These are phyloP conservation scores for Grosmannia penicillata DNA, from an alignment of 2,329 filamentous ascomycete genomes.

Conservation along the genomic window DNA sequence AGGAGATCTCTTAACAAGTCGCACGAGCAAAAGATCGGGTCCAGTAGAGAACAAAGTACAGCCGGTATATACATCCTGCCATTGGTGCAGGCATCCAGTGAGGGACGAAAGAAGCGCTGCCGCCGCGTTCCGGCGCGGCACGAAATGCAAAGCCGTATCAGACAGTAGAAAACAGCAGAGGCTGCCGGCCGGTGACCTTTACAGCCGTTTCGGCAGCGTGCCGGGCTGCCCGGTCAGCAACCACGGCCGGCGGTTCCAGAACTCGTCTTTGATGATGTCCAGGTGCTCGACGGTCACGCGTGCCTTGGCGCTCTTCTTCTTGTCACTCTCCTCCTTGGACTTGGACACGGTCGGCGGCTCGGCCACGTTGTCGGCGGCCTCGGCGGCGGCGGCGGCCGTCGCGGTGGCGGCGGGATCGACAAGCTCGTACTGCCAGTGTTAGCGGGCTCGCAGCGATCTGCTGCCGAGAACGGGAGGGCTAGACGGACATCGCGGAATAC, in stretches of 20 bases:
- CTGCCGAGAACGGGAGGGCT: too few species aligned
- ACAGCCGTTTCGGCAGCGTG: conserved; percentile 44
- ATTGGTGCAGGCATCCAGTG: too few species aligned
- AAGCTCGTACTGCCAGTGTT: conserved; percentile 45
- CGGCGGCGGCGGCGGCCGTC: conserved; percentile 27
- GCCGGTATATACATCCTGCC: too few species aligned
- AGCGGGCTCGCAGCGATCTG: too few species aligned
- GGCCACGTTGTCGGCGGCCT: conserved; percentile 31
- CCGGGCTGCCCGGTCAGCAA: conserved; percentile 61
- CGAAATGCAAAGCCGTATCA: too few species aligned
- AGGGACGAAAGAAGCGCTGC: too few species aligned
- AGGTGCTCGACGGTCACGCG: conserved; percentile 69
- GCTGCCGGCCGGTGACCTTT: too few species aligned
- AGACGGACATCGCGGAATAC: conserved; percentile 61
- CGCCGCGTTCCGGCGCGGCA: too few species aligned
- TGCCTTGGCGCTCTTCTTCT: conserved; percentile 68
- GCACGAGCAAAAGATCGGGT: too few species aligned
- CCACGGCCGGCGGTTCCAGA: conserved; percentile 84
- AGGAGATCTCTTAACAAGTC: too few species aligned
- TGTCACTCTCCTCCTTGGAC: conserved; percentile 70
- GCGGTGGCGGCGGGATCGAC: conserved; percentile 42
- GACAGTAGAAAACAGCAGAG: too few species aligned
- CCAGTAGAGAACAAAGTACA: too few species aligned
- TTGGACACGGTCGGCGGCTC: conserved; percentile 50
- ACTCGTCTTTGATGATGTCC: conserved; percentile 90